These are phyloP conservation scores for Bipolaris cookei DNA, from an alignment of 2,329 filamentous ascomycete genomes.

Conservation along the genomic window DNA sequence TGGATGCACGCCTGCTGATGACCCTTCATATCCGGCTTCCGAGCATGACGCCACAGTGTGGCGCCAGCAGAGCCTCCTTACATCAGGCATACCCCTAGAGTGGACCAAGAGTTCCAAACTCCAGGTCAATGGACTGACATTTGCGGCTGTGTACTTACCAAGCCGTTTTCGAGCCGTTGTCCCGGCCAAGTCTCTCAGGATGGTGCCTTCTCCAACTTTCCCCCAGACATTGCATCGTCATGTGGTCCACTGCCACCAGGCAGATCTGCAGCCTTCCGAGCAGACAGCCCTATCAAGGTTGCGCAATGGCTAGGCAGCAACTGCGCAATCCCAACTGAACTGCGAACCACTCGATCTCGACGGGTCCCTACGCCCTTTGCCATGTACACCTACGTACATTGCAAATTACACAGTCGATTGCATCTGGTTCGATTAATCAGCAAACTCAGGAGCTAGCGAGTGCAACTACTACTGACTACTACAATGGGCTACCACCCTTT, in stretches of 20 bases:
- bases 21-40: conserved; percentile 5
- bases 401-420: background rate
- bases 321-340: background rate
- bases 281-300: conserved; percentile 16
- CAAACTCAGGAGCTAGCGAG: no score
- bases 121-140: background rate
- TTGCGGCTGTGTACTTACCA: background rate
- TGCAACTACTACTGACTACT: background rate
- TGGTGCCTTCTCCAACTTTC: background rate
- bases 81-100: background rate
- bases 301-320: conserved; percentile 11
- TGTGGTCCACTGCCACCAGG: conserved; percentile 13
- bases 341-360: background rate
- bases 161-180: conserved; percentile 3
- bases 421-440: no score
- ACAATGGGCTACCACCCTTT: background rate
- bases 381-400: no score
- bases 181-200: background rate
- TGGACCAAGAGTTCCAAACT: background rate
- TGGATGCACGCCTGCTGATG: conserved; percentile 11
- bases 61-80: conserved; percentile 4
- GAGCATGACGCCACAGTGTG: conserved; percentile 14
- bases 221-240: conserved; percentile 4
- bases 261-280: conserved; percentile 8
- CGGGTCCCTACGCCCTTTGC: background rate